These are phyloP conservation scores for Fusarium algeriense DNA, from an alignment of 2,329 filamentous ascomycete genomes.

Conservation along the genomic window DNA sequence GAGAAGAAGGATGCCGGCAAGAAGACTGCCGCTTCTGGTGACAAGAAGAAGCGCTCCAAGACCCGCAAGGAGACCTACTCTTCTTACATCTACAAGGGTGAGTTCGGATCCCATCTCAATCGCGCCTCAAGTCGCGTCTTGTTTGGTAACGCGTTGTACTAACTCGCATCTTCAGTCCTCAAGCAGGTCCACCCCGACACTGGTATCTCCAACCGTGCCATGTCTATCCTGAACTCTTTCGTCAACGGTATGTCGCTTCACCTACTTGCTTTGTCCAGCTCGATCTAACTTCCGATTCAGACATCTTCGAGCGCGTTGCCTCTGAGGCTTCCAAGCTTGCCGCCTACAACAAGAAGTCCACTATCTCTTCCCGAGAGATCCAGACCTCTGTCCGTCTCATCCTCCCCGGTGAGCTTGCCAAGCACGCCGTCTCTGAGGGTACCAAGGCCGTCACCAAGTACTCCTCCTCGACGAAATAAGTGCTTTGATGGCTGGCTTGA, in stretches of 20 bases:
- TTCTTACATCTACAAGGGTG: constrained; percentile 99
- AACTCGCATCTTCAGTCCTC: constrained; percentile 74
- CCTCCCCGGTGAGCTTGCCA: constrained; percentile 97
- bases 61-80: constrained; percentile 99
- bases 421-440: constrained; percentile 99
- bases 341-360: constrained; percentile 99
- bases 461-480: constrained; percentile 99
- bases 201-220: constrained; percentile 99
- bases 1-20: constrained; percentile 99
- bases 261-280: neutral
- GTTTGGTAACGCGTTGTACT: constrained; percentile 31
- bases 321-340: constrained; percentile 99
- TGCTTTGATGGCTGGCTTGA: constrained; percentile 65
- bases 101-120: constrained; percentile 39
- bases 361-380: constrained; percentile 99
- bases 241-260: constrained; percentile 84
- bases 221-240: constrained; percentile 99
- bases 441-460: constrained; percentile 99
- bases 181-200: constrained; percentile 99
- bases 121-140: constrained; percentile 21
- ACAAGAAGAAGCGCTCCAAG: constrained; percentile 99
- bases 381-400: constrained; percentile 99
- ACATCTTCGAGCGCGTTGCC: constrained; percentile 99
- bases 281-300: constrained; percentile 58
- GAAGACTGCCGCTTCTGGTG: constrained; percentile 96